phyloP scores from a whole-genome alignment of 208 protist genomes.

The Endotrypanum monterogeii region DNA sequence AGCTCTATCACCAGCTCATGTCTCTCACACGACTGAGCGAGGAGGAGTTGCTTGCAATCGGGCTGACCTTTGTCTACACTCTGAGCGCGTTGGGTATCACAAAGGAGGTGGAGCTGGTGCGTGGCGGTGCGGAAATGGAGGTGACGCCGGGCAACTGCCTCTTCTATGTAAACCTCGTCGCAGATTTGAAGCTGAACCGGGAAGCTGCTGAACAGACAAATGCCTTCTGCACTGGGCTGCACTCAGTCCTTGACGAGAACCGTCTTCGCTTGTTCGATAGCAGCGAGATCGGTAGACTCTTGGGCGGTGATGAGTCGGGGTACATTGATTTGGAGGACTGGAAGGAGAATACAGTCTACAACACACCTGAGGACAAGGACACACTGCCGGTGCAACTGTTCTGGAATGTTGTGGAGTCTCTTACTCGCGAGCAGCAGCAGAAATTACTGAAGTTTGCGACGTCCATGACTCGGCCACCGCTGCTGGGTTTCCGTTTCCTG shows the following conservation, averaged over 20 bases:
- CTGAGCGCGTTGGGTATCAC: conserved; percentile 68
- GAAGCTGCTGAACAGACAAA: conserved; percentile 81
- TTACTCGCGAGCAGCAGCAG: conserved; percentile 71
- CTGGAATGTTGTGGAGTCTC: conserved; percentile 88
- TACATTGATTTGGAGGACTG: conserved; percentile 91
- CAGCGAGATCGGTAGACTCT: conserved; percentile 84
- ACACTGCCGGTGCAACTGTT: conserved; percentile 69
- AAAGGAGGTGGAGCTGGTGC: conserved; percentile 81
- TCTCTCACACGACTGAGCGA: conserved; percentile 60
- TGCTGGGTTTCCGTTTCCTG: conserved; percentile 93
- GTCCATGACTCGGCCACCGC: conserved; percentile 80
- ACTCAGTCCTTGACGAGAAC: conserved; percentile 53
- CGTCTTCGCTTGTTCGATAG: conserved; percentile 89
- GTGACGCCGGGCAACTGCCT: conserved; percentile 88
- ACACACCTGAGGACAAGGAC: conserved; percentile 57
- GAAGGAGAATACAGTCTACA: conserved; percentile 82
- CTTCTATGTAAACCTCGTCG: conserved; percentile 93
- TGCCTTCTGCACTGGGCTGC: conserved; percentile 86
- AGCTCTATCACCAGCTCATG: conserved; percentile 88
- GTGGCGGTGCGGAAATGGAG: conserved; percentile 68
- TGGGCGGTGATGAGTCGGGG: conserved; percentile 73
- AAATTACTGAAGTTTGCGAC: conserved; percentile 91
- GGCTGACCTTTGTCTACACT: conserved; percentile 84
- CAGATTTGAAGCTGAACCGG: conserved; percentile 92
- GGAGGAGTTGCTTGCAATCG: conserved; percentile 72